Evolutionary conservation across 2,329 filamentous ascomycete genomes (phyloP).

Genomic region (Aschersonia sp.): DNA sequence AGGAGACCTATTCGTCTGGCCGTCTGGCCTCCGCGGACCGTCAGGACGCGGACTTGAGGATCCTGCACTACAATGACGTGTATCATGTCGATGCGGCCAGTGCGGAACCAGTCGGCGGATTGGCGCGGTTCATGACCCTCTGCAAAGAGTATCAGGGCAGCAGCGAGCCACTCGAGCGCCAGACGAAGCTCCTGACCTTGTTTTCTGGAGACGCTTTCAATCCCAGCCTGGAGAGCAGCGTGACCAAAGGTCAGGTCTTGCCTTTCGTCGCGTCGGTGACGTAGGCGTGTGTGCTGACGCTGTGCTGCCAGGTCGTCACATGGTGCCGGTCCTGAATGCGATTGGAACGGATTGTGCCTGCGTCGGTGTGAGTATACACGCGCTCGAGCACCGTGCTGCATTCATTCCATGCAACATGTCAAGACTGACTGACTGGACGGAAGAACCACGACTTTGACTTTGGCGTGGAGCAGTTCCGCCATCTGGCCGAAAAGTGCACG

Average conservation of each 20-base stretch:
- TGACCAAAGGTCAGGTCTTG: slow-evolving; percentile 57
- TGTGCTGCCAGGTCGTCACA: slow-evolving; percentile 55
- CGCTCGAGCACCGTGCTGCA: neutral
- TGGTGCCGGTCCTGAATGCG: slow-evolving; percentile 72
- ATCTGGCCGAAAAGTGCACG: slow-evolving; percentile 57
- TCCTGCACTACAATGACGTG: slow-evolving; percentile 88
- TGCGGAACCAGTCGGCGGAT: slow-evolving; percentile 70
- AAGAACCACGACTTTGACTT: slow-evolving; percentile 91
- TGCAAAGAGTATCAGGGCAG: slow-evolving; percentile 59
- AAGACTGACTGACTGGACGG: neutral
- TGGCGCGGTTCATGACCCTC: slow-evolving; percentile 66
- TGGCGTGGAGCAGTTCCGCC: slow-evolving; percentile 65
- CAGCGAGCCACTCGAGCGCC: slow-evolving; percentile 42
- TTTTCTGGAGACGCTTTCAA: slow-evolving; percentile 94
- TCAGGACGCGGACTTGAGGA: slow-evolving; percentile 50
- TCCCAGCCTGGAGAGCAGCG: slow-evolving; percentile 73
- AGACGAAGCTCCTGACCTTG: slow-evolving; percentile 57
- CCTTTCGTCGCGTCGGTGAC: neutral
- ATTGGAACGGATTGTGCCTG: slow-evolving; percentile 70
- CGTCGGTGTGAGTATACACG: slow-evolving; percentile 48
- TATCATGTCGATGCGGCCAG: slow-evolving; percentile 71
- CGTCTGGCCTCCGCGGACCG: slow-evolving; percentile 2
- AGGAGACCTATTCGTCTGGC: slow-evolving; percentile 10
- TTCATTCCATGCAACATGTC: too few relatives aligned
- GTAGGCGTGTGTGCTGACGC: neutral